Conservation (phyloP, 2,329 filamentous ascomycete species). For the Fusarium sp. region DNA sequence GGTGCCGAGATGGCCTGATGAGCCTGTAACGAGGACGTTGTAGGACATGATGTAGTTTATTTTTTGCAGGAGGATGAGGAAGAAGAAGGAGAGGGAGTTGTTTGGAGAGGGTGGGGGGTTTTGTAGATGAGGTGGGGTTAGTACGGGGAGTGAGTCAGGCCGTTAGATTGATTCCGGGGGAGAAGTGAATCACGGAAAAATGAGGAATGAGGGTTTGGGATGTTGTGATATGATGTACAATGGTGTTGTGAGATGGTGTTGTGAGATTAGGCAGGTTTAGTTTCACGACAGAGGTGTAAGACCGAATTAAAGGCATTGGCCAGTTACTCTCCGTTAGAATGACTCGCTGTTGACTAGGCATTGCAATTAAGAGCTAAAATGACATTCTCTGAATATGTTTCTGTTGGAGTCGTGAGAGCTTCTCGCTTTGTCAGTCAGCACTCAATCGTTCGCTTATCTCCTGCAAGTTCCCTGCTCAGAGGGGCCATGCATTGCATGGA, state of each 20-base stretch:
- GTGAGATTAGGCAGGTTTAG: slow-evolving; percentile 24
- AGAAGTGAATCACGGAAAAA: not conserved
- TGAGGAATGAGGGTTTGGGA: not conserved
- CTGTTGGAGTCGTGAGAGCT: not conserved
- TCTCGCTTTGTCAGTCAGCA: not conserved
- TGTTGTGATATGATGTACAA: slow-evolving; percentile 17
- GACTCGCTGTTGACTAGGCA: not conserved
- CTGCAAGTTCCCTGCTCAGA: not conserved
- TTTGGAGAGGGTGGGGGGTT: slow-evolving; percentile 9
- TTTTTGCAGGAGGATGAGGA: not conserved
- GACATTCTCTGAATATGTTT: not conserved
- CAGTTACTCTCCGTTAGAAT: fast-evolving
- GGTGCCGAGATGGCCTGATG: slow-evolving; percentile 58
- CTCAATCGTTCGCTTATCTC: not conserved
- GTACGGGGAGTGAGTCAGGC: slow-evolving; percentile 33
- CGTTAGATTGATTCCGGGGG: too few relatives aligned
- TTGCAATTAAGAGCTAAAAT: not conserved
- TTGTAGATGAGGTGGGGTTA: slow-evolving; percentile 31
- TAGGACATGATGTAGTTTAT: slow-evolving; percentile 19
- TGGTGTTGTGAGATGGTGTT: slow-evolving; percentile 5
- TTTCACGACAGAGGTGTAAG: not conserved
- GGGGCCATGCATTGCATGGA: not conserved
- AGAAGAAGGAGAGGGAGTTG: not conserved
- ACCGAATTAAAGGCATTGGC: not conserved
- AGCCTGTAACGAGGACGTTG: slow-evolving; percentile 59